Evolutionary conservation across 129 eudicot species (phyloP), one percentile per base, ranked within the genome.

Genomic region (Gnaphalium uliginosum): DNA sequence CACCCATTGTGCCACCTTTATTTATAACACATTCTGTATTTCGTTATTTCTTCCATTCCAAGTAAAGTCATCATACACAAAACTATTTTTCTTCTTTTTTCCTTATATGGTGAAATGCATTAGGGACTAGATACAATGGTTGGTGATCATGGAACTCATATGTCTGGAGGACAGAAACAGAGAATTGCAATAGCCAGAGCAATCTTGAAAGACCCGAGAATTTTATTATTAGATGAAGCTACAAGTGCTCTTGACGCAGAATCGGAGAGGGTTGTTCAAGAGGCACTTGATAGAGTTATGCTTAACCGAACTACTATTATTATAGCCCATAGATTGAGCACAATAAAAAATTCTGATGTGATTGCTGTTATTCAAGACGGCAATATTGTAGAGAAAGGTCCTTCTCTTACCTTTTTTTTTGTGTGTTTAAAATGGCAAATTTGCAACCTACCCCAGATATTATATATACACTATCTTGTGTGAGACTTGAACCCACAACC

Each of bases 291-390:
- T 79, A 81, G 86, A 81, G 84, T 90, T 1, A 86, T 90, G 96
- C 78, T 82, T n/a, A 86, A 86, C 57, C 77, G 96, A 75, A 88
- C 96, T 15, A 90, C 96, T 0, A 78, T 90, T 60, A 83, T 90
- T 8, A 89, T 90, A n/a, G 96, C 96, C 18, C 96, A 90, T 84
- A 93, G 93, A 2, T 71, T 90, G 81, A 90, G 79, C 75, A 90
- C 93, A 13, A 84, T 90, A 1, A 81, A 82, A 56, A 88, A 90
- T 70, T 85, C 93, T 22, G 71, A 88, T 35, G 71, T 84, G 75
- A 90, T 90, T 37, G 93, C 86, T 19, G 93, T 90, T 56, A 82
- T 90, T 73, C 93, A 86, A 14, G 77, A 32, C 15, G 96, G 96
- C 39, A 88, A 85, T 83, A 78, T 86, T 61, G 83, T 90, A 46